Percentiles rank a stretch among this genome's conserved stretches.
Conservation (phyloP, 495 filamentous ascomycete genomes). For the Trichoderma reesei region DNA sequence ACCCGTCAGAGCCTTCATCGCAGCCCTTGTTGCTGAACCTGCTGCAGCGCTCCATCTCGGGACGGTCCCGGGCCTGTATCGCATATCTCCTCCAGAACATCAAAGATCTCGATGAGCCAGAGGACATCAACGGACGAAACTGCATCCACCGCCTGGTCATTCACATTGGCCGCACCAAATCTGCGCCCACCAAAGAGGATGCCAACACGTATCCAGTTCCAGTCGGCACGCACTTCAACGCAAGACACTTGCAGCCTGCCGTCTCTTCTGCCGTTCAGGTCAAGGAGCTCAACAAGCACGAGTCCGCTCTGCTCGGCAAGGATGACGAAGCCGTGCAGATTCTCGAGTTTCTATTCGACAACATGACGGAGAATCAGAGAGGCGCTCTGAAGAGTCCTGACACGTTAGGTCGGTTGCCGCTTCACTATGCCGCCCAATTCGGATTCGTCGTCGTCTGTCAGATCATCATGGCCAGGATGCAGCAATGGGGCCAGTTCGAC, state of each 20-base stretch:
- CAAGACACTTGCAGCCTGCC: constrained; percentile 53
- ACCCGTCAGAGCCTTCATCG: constrained; percentile 37
- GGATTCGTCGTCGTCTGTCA: constrained; percentile 82
- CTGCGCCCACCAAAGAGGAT: constrained; percentile 41
- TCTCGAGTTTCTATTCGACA: constrained; percentile 62
- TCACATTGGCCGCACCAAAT: constrained; percentile 71
- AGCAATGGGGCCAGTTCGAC: constrained; percentile 79
- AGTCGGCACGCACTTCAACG: constrained; percentile 55
- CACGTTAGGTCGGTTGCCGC: constrained; percentile 70
- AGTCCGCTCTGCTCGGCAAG: constrained; percentile 49
- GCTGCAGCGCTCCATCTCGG: constrained; percentile 73
- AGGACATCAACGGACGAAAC: constrained; percentile 90
- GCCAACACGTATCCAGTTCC: constrained; percentile 34
- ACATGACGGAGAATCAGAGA: constrained; percentile 59
- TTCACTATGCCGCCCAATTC: constrained; percentile 95
- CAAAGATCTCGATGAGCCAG: constrained; percentile 65
- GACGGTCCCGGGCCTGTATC: constrained; percentile 57
- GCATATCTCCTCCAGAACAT: constrained; percentile 56
- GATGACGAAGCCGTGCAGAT: constrained; percentile 67
- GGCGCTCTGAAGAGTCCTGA: constrained; percentile 60
- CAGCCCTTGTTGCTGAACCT: constrained; percentile 64
- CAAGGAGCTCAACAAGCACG: constrained; percentile 30
- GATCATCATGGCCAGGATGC: constrained; percentile 79
- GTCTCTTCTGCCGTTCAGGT: constrained; percentile 49
- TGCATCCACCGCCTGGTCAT: constrained; percentile 88